These are phyloP conservation scores for Mycena amicta DNA, from an alignment of 768 basidiomycete genomes.

Conservation along the genomic window DNA sequence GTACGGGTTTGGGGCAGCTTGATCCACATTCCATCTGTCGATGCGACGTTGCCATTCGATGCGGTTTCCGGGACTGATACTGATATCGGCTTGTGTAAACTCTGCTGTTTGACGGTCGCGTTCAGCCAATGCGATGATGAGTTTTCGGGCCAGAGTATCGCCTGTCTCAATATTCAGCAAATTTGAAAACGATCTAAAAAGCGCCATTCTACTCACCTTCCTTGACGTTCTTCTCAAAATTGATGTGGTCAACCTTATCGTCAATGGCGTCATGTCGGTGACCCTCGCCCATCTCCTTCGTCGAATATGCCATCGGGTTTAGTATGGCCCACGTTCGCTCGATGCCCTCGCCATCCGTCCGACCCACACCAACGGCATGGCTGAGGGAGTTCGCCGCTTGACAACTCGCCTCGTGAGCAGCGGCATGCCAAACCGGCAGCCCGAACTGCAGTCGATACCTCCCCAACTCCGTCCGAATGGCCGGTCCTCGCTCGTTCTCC, in stretches of 20 bases:
- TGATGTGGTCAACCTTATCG: conserved; percentile 23
- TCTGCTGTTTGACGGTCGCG: conserved; percentile 1
- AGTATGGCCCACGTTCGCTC: conserved; percentile 33
- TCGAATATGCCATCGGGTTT: conserved; percentile 28
- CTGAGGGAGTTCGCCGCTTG: conserved; percentile 10
- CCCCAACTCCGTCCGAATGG: background rate
- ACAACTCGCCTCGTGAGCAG: conserved; percentile 10
- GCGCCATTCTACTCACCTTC: background rate
- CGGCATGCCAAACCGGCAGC: conserved; percentile 15
- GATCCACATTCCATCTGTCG: conserved; percentile 4
- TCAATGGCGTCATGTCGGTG: conserved; percentile 31
- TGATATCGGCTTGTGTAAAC: background rate
- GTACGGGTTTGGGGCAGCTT: conserved; percentile 1
- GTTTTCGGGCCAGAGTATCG: background rate
- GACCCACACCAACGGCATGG: conserved; percentile 17
- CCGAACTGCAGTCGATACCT: background rate
- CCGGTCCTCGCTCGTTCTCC: no score
- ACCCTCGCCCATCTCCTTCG: conserved; percentile 34
- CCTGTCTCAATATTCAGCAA: background rate
- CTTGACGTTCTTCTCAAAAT: conserved; percentile 20
- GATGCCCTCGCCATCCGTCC: conserved; percentile 35
- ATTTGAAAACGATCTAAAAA: background rate
- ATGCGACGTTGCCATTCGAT: conserved; percentile 3
- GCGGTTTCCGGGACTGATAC: background rate
- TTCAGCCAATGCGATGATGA: conserved; percentile 10